Evolutionary conservation across 345 rosid genomes (phyloP).

Genomic region (Brassica nigra): DNA sequence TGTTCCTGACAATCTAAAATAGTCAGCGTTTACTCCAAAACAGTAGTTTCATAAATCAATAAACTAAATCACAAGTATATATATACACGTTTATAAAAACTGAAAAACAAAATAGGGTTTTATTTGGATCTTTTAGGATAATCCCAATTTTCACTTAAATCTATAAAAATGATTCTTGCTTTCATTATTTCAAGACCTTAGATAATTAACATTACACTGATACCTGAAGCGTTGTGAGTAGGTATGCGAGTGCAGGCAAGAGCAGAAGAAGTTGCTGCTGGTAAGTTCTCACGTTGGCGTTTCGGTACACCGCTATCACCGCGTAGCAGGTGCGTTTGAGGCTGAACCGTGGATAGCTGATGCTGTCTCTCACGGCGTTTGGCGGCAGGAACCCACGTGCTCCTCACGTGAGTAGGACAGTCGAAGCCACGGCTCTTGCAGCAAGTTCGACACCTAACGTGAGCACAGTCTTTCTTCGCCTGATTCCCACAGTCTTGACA

Average conservation of each 20-base stretch:
- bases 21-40: slow-evolving; percentile 36
- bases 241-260: slow-evolving; percentile 59
- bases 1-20: slow-evolving; percentile 32
- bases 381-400: slow-evolving; percentile 92
- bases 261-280: slow-evolving; percentile 37
- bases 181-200: not conserved
- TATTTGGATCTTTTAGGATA: not conserved
- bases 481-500: slow-evolving; percentile 94
- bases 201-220: not conserved
- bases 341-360: slow-evolving; percentile 45
- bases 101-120: slow-evolving; percentile 19
- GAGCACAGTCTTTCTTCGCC: slow-evolving; percentile 80
- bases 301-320: slow-evolving; percentile 41
- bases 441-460: slow-evolving; percentile 82
- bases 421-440: slow-evolving; percentile 87
- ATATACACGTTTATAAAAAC: not conserved
- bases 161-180: slow-evolving; percentile 3
- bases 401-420: slow-evolving; percentile 78
- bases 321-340: slow-evolving; percentile 32
- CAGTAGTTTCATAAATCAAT: slow-evolving; percentile 29
- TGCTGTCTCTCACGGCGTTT: slow-evolving; percentile 78
- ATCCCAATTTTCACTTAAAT: slow-evolving; percentile 6
- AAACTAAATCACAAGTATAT: not conserved
- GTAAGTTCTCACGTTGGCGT: slow-evolving; percentile 54
- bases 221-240: slow-evolving; percentile 56